Conservation (phyloP, 2,329 filamentous ascomycete genomes). For the Trichoderma koningiopsis region DNA sequence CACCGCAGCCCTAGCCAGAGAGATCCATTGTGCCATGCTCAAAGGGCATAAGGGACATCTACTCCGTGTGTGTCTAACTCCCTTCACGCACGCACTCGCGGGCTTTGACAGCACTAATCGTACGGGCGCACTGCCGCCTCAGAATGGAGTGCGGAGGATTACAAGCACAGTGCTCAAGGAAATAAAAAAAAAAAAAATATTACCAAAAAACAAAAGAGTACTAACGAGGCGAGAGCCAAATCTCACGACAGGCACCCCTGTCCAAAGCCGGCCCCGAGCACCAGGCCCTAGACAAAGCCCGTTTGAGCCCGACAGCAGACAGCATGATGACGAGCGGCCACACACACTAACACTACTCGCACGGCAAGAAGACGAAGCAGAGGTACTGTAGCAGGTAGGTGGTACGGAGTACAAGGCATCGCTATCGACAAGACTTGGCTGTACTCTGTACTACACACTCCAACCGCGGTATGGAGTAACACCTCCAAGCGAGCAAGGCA, state of each 20-base stretch:
- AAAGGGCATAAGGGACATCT: constrained; percentile 5
- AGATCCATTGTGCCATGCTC: constrained; percentile 19
- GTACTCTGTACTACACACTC: constrained; percentile 2
- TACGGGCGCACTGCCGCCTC: constrained; percentile 12
- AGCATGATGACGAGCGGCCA: constrained; percentile 11
- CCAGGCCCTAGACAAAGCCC: constrained; percentile 13
- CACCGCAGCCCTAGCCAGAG: constrained; percentile 8
- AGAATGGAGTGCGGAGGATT: not conserved
- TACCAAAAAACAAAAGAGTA: not conserved
- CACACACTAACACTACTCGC: not conserved
- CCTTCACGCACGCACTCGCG: constrained; percentile 13
- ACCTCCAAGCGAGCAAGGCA: not conserved
- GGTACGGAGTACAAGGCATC: not conserved
- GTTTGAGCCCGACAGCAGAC: constrained; percentile 18
- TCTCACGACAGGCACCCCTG: constrained; percentile 22
- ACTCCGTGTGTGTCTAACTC: not conserved
- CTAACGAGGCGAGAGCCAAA: not conserved
- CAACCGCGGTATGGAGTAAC: not conserved
- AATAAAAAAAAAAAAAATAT: not conserved
- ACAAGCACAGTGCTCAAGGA: not conserved
- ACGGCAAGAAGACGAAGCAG: not conserved
- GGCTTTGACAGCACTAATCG: constrained; percentile 3
- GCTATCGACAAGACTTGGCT: not conserved
- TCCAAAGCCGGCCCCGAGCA: not conserved
- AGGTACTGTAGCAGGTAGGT: not conserved